A percentile compares a stretch with the other conserved stretches of the same genome.
Evolutionary conservation across 257 asterid genomes (phyloP).

Genomic region (Primulina huaijiensis): DNA sequence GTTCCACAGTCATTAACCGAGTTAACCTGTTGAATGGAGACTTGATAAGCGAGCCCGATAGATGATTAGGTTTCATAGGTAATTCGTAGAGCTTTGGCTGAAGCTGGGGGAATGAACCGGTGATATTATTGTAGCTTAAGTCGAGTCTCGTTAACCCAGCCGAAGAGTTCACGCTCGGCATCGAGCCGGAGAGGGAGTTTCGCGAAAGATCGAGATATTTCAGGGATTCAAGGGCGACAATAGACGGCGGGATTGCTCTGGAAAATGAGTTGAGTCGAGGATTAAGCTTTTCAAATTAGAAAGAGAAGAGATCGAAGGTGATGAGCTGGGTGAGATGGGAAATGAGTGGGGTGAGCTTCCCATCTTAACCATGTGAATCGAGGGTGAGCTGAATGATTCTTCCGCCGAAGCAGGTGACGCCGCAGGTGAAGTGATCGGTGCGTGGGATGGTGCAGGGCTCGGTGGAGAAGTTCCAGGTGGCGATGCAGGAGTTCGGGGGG

Average conservation of each 20-base stretch:
- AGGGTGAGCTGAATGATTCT: conserved; percentile 79
- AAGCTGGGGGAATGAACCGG: conserved; percentile 63
- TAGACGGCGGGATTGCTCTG: conserved; percentile 60
- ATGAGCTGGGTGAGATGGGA: conserved; percentile 65
- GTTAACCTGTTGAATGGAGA: conserved; percentile 50
- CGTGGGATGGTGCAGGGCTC: conserved; percentile 86
- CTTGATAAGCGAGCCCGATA: conserved; percentile 50
- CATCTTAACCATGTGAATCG: conserved; percentile 78
- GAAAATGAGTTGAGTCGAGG: conserved; percentile 78
- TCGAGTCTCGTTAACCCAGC: conserved; percentile 54
- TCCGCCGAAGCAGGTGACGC: conserved; percentile 58
- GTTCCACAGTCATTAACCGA: conserved; percentile 64
- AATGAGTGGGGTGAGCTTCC: conserved; percentile 58
- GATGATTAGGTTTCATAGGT: conserved; percentile 60
- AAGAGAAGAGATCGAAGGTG: conserved; percentile 51
- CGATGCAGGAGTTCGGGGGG: conserved; percentile 73
- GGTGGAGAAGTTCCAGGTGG: conserved; percentile 81
- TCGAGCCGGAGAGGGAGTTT: conserved; percentile 53
- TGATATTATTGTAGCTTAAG: conserved; percentile 65
- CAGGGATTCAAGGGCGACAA: conserved; percentile 44
- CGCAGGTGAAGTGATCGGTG: conserved; percentile 76
- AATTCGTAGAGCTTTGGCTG: conserved; percentile 62
- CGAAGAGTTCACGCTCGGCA: conserved; percentile 46
- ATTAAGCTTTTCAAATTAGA: conserved; percentile 48
- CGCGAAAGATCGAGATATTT: conserved; percentile 57